phyloP scores from a whole-genome alignment of 208 protist species.

The Lotmaria passim region DNA sequence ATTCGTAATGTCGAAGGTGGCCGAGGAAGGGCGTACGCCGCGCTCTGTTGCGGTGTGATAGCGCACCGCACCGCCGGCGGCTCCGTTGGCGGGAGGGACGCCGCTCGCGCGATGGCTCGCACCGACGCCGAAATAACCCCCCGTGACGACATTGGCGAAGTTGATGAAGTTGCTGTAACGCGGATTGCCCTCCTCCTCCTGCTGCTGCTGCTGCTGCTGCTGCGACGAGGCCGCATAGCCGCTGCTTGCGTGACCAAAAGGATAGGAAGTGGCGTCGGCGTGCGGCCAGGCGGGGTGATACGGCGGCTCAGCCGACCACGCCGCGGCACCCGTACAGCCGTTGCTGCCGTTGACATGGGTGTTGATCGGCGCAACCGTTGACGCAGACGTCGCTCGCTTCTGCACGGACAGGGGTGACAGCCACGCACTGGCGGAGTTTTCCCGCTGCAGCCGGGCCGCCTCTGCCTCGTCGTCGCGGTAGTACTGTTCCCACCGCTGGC shows the following conservation, averaged over 20 bases:
- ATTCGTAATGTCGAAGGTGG: slow-evolving; percentile 36
- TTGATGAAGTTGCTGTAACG: slow-evolving; percentile 37
- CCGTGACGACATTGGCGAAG: slow-evolving; percentile 18
- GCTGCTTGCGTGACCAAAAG: background rate
- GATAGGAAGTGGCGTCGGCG: background rate
- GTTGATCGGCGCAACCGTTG: background rate
- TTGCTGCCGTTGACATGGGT: background rate
- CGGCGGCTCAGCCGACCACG: slow-evolving; percentile 24
- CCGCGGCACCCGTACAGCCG: background rate
- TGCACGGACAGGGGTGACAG: slow-evolving; percentile 34
- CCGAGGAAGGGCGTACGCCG: slow-evolving; percentile 12
- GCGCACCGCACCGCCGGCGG: background rate
- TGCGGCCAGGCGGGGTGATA: slow-evolving; percentile 18
- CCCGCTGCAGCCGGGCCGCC: slow-evolving; percentile 3
- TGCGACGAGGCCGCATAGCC: slow-evolving; percentile 8
- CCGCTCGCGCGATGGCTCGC: slow-evolving; percentile 3
- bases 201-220: slow-evolving; percentile 16
- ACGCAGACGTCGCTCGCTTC: slow-evolving; percentile 11
- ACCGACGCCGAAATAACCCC: slow-evolving; percentile 17
- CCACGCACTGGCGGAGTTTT: slow-evolving; percentile 26
- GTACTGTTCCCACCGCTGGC: slow-evolving; percentile 44
- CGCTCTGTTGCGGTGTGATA: slow-evolving; percentile 23
- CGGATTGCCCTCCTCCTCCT: background rate
- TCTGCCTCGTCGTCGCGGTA: slow-evolving; percentile 37
- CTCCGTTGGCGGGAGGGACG: no score